Evolutionary conservation across 2,329 filamentous ascomycete species (phyloP).

Genomic region (Malbranchea cinnamomea): DNA sequence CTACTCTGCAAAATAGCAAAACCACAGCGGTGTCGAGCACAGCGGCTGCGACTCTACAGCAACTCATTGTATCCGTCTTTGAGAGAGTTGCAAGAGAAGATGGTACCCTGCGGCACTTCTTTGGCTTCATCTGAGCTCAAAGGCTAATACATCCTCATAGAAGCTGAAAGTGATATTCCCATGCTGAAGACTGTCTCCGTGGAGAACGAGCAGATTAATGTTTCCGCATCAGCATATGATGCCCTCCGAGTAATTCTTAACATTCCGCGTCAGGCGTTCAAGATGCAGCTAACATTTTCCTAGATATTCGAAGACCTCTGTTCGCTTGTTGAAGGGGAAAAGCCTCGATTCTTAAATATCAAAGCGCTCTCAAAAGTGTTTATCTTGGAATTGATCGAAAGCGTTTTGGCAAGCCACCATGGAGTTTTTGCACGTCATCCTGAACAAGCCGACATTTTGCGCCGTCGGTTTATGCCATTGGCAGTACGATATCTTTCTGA

Average conservation of each 20-base stretch:
- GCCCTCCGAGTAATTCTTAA: conserved; percentile 50
- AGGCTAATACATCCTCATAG: neutral
- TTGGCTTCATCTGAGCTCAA: neutral
- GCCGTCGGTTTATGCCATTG: conserved; percentile 66
- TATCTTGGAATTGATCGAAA: conserved; percentile 82
- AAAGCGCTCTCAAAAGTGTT: conserved; percentile 66
- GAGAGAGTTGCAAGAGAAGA: conserved; percentile 80
- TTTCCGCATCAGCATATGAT: conserved; percentile 67
- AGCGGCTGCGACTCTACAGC: conserved; percentile 88
- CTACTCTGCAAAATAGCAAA: conserved; percentile 78
- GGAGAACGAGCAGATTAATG: conserved; percentile 47
- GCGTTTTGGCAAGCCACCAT: conserved; percentile 74
- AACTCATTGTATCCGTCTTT: conserved; percentile 82
- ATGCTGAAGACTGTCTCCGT: conserved; percentile 48
- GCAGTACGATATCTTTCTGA: conserved; percentile 65
- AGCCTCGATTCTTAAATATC: conserved; percentile 67
- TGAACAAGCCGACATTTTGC: conserved; percentile 67
- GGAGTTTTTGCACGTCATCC: conserved; percentile 61
- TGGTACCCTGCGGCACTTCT: conserved; percentile 35
- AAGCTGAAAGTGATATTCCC: neutral
- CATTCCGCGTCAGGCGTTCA: conserved; percentile 5
- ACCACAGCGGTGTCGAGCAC: conserved; percentile 90
- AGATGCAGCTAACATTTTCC: conserved; percentile 8
- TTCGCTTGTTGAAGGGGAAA: conserved; percentile 69
- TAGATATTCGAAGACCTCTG: conserved; percentile 82